These are phyloP conservation scores for Solanum stenotomum DNA, from an alignment of 257 asterid genomes.

Conservation along the genomic window DNA sequence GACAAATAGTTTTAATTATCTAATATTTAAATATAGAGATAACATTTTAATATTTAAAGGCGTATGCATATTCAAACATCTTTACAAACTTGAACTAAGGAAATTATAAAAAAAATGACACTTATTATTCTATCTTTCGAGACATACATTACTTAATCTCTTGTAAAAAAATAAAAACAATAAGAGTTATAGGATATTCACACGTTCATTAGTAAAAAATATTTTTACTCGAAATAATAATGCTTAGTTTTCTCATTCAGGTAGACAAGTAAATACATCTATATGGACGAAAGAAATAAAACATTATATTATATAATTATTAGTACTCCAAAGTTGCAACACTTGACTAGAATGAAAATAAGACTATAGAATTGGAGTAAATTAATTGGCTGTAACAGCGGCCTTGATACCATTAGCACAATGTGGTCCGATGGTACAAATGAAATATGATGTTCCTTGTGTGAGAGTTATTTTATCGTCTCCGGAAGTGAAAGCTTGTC, in stretches of 20 bases:
- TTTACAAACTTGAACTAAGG: too few species aligned
- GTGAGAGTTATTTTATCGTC: background rate
- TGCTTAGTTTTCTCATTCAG: background rate
- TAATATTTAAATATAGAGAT: background rate
- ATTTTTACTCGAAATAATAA: background rate
- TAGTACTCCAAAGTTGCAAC: background rate
- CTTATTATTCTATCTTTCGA: too few species aligned
- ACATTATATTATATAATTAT: background rate
- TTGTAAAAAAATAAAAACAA: background rate
- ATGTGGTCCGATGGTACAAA: background rate
- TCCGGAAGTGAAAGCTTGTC: background rate
- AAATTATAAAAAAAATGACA: background rate
- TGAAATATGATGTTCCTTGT: background rate
- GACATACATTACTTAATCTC: background rate
- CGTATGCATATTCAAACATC: too few species aligned
- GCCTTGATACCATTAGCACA: background rate
- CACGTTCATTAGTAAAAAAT: background rate
- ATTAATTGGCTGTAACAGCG: background rate
- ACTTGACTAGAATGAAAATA: background rate
- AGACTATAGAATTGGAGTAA: background rate
- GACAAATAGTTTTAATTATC: too few species aligned
- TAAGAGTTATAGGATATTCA: background rate
- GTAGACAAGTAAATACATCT: background rate
- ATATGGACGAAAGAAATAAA: background rate
- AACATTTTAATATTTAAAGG: too few species aligned